Evolutionary conservation across 768 basidiomycete species (phyloP).

Genomic region (Xanthoconium stramineum): DNA sequence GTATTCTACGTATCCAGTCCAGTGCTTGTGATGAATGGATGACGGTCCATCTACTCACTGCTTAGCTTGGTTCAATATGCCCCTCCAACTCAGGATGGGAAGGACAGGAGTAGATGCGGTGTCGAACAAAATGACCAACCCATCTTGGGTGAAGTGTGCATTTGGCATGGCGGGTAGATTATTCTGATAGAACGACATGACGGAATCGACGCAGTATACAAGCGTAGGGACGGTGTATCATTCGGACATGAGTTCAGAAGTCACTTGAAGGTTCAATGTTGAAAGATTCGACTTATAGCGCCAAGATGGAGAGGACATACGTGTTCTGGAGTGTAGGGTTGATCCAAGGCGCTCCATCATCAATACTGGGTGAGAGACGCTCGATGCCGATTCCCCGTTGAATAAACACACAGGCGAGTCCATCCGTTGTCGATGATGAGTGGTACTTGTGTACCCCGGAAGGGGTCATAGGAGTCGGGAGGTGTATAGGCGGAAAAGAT

Average conservation of each 20-base stretch:
- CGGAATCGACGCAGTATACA: slow-evolving; percentile 82
- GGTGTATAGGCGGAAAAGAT: slow-evolving; percentile 30
- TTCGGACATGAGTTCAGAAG: slow-evolving; percentile 96
- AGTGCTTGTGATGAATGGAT: neutral
- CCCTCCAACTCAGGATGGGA: slow-evolving; percentile 79
- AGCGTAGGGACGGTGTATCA: slow-evolving; percentile 83
- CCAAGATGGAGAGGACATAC: slow-evolving; percentile 45
- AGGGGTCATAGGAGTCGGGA: slow-evolving; percentile 47
- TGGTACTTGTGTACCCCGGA: slow-evolving; percentile 53
- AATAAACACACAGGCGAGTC: slow-evolving; percentile 87
- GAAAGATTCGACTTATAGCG: neutral
- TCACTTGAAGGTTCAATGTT: slow-evolving; percentile 49
- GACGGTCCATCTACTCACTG: slow-evolving; percentile 47
- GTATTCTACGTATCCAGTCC: slow-evolving; percentile 58
- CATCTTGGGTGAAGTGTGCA: slow-evolving; percentile 56
- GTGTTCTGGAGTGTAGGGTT: slow-evolving; percentile 80
- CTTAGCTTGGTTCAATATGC: slow-evolving; percentile 81
- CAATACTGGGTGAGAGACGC: slow-evolving; percentile 81
- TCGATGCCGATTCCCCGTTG: slow-evolving; percentile 75
- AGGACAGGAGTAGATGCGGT: slow-evolving; percentile 89
- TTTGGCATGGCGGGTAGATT: slow-evolving; percentile 36
- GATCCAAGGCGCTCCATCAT: slow-evolving; percentile 93
- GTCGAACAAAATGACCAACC: slow-evolving; percentile 87
- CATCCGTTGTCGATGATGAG: slow-evolving; percentile 92
- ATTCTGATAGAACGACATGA: slow-evolving; percentile 92